A percentile compares a stretch with the other conserved stretches of the same genome.
These are phyloP conservation scores for Tricholomella constricta DNA, from an alignment of 768 basidiomycete genomes.

Conservation along the genomic window DNA sequence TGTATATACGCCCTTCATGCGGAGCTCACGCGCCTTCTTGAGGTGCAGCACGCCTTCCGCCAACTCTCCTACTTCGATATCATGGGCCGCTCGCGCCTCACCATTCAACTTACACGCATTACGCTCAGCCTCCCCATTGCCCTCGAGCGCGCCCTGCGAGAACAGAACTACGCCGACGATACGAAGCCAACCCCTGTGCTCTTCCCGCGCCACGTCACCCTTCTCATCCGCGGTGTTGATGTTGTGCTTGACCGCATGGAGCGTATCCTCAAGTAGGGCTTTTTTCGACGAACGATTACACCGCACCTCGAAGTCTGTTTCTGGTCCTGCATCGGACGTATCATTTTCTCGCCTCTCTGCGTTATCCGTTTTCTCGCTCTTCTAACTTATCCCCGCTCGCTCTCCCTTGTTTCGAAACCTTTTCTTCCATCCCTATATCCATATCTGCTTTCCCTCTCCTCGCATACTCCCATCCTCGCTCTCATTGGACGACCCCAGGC, in stretches of 20 bases:
- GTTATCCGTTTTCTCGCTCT: background rate
- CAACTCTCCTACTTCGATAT: slow-evolving; percentile 79
- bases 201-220: slow-evolving; percentile 58
- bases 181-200: slow-evolving; percentile 28
- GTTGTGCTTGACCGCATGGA: slow-evolving; percentile 70
- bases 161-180: slow-evolving; percentile 34
- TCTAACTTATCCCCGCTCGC: background rate
- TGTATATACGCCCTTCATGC: slow-evolving; percentile 74
- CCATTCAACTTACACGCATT: slow-evolving; percentile 76
- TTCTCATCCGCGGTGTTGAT: slow-evolving; percentile 64
- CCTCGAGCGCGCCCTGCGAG: slow-evolving; percentile 67
- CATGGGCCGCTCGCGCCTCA: slow-evolving; percentile 71
- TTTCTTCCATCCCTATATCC: background rate
- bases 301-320: background rate
- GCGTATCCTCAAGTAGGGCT: slow-evolving; percentile 44
- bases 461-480: background rate
- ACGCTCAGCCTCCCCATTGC: slow-evolving; percentile 74
- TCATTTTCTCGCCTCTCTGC: background rate
- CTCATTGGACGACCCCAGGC: slow-evolving; percentile 9
- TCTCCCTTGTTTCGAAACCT: background rate
- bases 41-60: slow-evolving; percentile 77
- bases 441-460: background rate
- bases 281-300: too few relatives aligned
- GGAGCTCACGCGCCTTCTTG: slow-evolving; percentile 76
- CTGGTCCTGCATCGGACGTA: too few relatives aligned